Conservation (phyloP, 306 rosid species). For the Pyrus bretschneideri region DNA sequence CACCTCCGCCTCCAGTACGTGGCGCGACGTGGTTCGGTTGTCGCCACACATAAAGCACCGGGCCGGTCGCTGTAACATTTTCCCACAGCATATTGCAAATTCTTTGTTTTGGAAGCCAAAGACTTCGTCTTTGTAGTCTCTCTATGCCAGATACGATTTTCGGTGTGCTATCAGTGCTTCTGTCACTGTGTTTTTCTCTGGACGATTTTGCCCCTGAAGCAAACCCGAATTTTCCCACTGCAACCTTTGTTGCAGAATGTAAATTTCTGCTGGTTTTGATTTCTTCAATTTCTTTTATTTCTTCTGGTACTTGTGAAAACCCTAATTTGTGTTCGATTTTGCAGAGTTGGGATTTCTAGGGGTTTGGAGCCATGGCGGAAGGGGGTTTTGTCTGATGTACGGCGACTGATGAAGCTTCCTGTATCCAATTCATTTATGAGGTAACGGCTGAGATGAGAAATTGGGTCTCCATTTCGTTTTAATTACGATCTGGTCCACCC, state of each 20-base stretch:
- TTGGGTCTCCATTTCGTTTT: constrained; percentile 18
- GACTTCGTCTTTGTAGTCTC: neutral
- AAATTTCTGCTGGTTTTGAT: neutral
- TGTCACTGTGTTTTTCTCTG: constrained; percentile 2
- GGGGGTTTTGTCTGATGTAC: constrained; percentile 1
- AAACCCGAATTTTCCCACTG: neutral
- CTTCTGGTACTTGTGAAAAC: constrained; percentile 10
- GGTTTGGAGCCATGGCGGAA: constrained; percentile 21
- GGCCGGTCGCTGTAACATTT: neutral
- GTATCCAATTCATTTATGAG: neutral
- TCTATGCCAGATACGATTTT: neutral
- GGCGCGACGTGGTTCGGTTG: constrained; percentile 10
- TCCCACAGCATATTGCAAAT: neutral
- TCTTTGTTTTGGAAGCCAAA: constrained; percentile 7
- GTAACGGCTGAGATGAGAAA: constrained; percentile 25
- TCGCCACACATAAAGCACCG: neutral
- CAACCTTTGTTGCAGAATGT: constrained; percentile 19
- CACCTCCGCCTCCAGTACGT: constrained; percentile 12
- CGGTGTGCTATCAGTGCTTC: constrained; percentile 16
- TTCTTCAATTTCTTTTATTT: neutral
- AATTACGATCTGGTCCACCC: constrained; percentile 22
- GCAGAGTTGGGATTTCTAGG: constrained; percentile 30
- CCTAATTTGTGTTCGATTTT: constrained; percentile 21
- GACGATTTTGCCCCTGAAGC: constrained; percentile 30
- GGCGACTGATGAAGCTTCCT: neutral